Base-by-base conservation (phyloP, 768 basidiomycete genomes). In the Boletus reticuloceps region DNA sequence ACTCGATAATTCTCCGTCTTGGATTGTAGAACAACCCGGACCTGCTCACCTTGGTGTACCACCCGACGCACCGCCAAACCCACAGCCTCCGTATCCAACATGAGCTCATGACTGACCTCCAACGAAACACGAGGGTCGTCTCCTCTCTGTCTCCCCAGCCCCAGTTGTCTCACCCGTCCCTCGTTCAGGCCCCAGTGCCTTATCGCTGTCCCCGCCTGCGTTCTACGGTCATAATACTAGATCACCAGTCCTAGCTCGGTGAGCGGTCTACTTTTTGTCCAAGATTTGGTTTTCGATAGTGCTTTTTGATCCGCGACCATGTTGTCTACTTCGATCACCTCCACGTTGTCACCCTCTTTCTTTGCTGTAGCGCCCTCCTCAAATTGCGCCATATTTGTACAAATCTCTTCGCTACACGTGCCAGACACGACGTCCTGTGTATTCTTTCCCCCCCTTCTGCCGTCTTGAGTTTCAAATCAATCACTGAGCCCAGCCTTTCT, bases 211-310 rank as follows among this genome's bases (percentile, higher is more conserved):
- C 29, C 60, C 55, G 16, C 61, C 54, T 13, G 34, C 17, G 36
- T 52, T 50, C 41, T 48, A 56, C 29, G 69, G 69, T 12, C 69
- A 71, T 36, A n/a, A n/a, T n/a, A 69, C 51, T 42, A 67, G 69
- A 41, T 72, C 69, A 9, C 69, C 69, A 19, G 71, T 71, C 17
- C 60, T 71, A 25, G 54, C 58, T 13, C 69, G 63, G 69, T 72
- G 62, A 69, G 69, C 49, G 13, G 5, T 45, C 47, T 41, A 10
- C 25, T 27, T 47, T 43, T 31, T 44, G 19, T 11, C 10, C 6
- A 2, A 32, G n/a, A 14, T 20, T 51, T 22, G 38, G 47, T 50
- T 40, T 49, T 36, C n/a, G 52, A 51, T 29, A 11, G 49, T 47
- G 17, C 14, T 10, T 19, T 17, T 31, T 62, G 39, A 53, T 62